Evolutionary conservation across 176 grass and related monocot species (phyloP).

Genomic region (Avena insularis): DNA sequence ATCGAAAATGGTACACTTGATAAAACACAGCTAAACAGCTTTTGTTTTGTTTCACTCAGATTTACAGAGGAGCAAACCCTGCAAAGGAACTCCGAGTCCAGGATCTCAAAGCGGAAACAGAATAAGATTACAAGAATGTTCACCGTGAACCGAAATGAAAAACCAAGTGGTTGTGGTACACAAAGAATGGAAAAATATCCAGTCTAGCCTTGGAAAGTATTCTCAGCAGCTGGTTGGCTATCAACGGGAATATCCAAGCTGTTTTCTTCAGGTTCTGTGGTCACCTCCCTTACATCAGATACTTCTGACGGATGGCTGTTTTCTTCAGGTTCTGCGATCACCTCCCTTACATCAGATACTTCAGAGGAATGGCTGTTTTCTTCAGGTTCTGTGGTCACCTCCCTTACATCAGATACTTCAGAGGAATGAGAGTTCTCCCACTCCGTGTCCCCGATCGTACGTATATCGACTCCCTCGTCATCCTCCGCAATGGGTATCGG

Average conservation of each 20-base stretch:
- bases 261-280: slow-evolving; percentile 53
- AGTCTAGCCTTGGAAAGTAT: slow-evolving; percentile 29
- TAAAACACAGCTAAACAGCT: background rate
- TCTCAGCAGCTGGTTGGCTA: slow-evolving; percentile 45
- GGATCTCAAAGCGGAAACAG: slow-evolving; percentile 1
- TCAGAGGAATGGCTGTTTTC: slow-evolving; percentile 48
- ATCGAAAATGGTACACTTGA: background rate
- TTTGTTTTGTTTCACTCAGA: slow-evolving; percentile 29
- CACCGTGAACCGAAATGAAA: slow-evolving; percentile 23
- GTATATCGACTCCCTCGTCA: slow-evolving; percentile 72
- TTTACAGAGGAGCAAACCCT: slow-evolving; percentile 9
- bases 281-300: slow-evolving; percentile 63
- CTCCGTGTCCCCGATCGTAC: slow-evolving; percentile 60
- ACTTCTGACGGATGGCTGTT: slow-evolving; percentile 41
- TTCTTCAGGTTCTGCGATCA: slow-evolving; percentile 54
- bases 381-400: slow-evolving; percentile 61
- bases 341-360: slow-evolving; percentile 57
- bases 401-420: slow-evolving; percentile 76
- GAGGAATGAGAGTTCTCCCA: slow-evolving; percentile 59
- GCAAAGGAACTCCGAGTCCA: slow-evolving; percentile 1
- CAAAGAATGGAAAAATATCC: background rate
- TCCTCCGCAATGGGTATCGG: slow-evolving; percentile 52
- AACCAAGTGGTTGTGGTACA: background rate
- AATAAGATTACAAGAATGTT: slow-evolving; percentile 33
- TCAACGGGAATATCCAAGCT: slow-evolving; percentile 92